A percentile compares a stretch with the other conserved stretches of the same genome.
Evolutionary conservation across 352 stramenopile species (phyloP).

Genomic region (Pythium aquatile): DNA sequence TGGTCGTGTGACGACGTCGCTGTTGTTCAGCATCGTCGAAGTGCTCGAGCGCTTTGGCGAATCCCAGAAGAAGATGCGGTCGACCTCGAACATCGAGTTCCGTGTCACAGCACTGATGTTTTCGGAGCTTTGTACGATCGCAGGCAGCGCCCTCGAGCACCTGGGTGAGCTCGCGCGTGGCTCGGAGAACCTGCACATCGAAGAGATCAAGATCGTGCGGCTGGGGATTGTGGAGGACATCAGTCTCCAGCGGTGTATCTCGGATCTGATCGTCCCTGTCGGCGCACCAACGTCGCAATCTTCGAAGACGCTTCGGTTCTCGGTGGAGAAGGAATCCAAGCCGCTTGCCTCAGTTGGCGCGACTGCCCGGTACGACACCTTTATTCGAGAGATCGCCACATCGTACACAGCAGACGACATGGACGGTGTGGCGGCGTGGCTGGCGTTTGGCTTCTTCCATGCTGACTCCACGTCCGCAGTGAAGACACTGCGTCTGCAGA

Average conservation of each 20-base stretch:
- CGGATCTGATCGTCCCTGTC: conserved; percentile 9
- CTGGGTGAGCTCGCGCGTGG: conserved; percentile 10
- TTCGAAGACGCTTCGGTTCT: not conserved
- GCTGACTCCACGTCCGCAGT: conserved; percentile 6
- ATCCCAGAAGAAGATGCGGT: not conserved
- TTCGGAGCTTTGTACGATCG: conserved; percentile 16
- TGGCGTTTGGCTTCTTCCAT: conserved; percentile 22
- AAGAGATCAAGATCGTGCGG: conserved; percentile 12
- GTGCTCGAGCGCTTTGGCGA: conserved; percentile 25
- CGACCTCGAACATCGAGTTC: conserved; percentile 13
- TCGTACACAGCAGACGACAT: conserved; percentile 5
- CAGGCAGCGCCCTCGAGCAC: conserved; percentile 19
- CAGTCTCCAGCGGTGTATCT: conserved; percentile 20
- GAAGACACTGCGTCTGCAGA: conserved; percentile 12
- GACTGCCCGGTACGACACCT: conserved; percentile 15
- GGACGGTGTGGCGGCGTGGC: conserved; percentile 11
- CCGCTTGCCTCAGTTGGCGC: conserved; percentile 12
- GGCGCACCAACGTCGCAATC: not conserved
- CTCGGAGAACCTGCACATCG: conserved; percentile 12
- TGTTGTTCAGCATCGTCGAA: conserved; percentile 25
- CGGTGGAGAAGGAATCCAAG: conserved; percentile 13
- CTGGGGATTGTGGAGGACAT: conserved; percentile 16
- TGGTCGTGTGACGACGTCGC: conserved; percentile 18
- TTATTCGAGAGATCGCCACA: conserved; percentile 3
- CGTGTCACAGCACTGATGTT: conserved; percentile 22